Conservation (phyloP, 2,329 filamentous ascomycete species). For the Tricladium varicosporioides region DNA sequence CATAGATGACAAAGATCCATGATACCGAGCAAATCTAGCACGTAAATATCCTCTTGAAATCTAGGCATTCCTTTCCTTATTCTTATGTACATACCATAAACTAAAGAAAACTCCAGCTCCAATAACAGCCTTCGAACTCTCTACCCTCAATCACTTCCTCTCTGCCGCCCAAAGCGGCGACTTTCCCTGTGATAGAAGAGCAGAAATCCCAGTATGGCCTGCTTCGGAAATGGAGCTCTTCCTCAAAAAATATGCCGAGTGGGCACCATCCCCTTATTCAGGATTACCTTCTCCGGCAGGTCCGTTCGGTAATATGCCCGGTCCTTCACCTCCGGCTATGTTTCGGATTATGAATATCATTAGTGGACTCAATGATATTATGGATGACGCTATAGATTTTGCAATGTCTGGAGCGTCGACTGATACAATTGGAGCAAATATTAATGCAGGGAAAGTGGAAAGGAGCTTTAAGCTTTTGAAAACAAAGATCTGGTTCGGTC, state of each 20-base stretch:
- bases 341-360: conserved; percentile 17
- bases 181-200: conserved; percentile 17
- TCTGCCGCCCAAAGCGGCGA: conserved; percentile 14
- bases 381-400: conserved; percentile 1
- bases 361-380: conserved; percentile 16
- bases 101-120: too few species aligned
- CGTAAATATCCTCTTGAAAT: too few species aligned
- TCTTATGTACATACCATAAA: too few species aligned
- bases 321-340: conserved; percentile 14
- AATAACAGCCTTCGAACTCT: too few species aligned
- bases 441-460: conserved; percentile 1
- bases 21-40: too few species aligned
- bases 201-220: conserved; percentile 18
- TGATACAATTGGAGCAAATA: not conserved
- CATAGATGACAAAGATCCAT: too few species aligned
- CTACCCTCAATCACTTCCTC: too few species aligned
- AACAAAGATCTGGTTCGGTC: conserved; percentile 26
- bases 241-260: conserved; percentile 17
- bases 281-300: conserved; percentile 15
- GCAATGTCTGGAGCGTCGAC: not conserved
- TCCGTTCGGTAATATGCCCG: conserved; percentile 8
- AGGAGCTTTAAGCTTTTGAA: conserved; percentile 21
- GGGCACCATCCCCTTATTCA: conserved; percentile 22
- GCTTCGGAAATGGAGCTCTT: conserved; percentile 11
- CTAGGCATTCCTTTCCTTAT: too few species aligned